Base-by-base conservation (phyloP, 75 land plant genomes). In the Adiantum capillusveneris region DNA sequence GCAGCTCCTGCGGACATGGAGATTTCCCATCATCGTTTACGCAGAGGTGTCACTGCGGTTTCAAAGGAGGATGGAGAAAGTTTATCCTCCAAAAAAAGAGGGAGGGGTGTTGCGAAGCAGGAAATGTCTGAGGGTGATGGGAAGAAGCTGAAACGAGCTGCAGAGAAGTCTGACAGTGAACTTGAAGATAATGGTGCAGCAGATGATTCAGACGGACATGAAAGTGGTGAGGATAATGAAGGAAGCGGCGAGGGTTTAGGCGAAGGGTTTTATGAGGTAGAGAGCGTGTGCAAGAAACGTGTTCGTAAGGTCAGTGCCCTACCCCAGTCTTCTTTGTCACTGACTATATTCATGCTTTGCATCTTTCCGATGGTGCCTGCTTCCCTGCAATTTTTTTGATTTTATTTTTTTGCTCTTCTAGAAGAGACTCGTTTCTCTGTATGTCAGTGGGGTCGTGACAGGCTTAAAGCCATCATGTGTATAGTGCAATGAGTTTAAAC, bases 231-330 rank as follows among this genome's bases (percentile, higher is more conserved):
- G 0, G 51, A 63, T 20, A 25, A 31, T 16, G 59, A 63, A 1
- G 49, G 31, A 14, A 62, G 31, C 0, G 59, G 34, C 6, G 44
- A 34, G 13, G 46, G 7, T 2, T 37, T 66, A 0, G 70, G 64
- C 16, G 71, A 63, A 39, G 76, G 71, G 6, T 78, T 70, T 53
- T 84, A 67, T 51, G 85, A 81, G 63, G 77, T 84, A 37, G 87
- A 84, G 56, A 77, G 62, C 11, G 72, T 84, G 18, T 31, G 81
- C 13, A 78, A 74, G 65, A 81, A 81, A 64, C 56, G 87, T 22
- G 60, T 65, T 29, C 73, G 78, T 29, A 84, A 81, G 84, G 87
- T 84, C 14, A 6, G 50, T 14, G 14, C 9, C 3, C 37, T 34
- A 9, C n/a, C n/a, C n/a, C n/a, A 52, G 7, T 11, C 24, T 24